These are phyloP conservation scores for Pelagophyceae sp. DNA, from an alignment of 352 stramenopile genomes.

Conservation along the genomic window DNA sequence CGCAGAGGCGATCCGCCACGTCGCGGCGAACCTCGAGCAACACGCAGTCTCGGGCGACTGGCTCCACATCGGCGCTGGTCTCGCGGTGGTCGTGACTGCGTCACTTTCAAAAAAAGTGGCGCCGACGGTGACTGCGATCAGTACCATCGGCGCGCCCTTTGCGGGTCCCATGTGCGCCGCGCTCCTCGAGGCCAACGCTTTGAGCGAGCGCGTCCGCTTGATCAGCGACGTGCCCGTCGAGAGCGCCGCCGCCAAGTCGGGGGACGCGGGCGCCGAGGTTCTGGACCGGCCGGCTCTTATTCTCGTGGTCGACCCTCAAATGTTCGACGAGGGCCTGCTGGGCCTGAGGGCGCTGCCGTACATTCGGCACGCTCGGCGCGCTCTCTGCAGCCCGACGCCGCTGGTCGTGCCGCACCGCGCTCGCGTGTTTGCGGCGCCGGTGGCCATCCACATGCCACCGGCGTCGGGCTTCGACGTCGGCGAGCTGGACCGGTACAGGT, in stretches of 20 bases:
- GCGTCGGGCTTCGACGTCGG: neutral
- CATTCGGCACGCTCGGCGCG: neutral
- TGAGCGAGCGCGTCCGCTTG: neutral
- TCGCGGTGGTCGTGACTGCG: neutral
- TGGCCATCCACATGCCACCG: neutral
- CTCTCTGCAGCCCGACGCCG: neutral
- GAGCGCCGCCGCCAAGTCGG: neutral
- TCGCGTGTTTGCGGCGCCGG: neutral
- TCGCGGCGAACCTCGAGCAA: neutral
- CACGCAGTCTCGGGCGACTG: neutral
- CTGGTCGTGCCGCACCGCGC: neutral
- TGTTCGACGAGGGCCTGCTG: slow-evolving; percentile 13
- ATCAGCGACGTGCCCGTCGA: neutral
- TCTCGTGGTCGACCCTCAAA: neutral
- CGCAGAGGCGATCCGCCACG: neutral
- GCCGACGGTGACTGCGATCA: neutral
- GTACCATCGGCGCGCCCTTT: neutral
- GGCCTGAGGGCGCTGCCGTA: neutral
- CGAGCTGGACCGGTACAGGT: slow-evolving; percentile 9
- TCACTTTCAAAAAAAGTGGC: neutral
- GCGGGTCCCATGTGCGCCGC: neutral
- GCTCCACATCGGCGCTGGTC: neutral
- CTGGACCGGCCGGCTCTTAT: neutral
- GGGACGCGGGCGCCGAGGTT: neutral
- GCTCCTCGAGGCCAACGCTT: neutral